Percentiles rank a stretch among this genome's conserved stretches.
Conservation (phyloP, 2,329 filamentous ascomycete genomes). For the Corynespora cassiicola region DNA sequence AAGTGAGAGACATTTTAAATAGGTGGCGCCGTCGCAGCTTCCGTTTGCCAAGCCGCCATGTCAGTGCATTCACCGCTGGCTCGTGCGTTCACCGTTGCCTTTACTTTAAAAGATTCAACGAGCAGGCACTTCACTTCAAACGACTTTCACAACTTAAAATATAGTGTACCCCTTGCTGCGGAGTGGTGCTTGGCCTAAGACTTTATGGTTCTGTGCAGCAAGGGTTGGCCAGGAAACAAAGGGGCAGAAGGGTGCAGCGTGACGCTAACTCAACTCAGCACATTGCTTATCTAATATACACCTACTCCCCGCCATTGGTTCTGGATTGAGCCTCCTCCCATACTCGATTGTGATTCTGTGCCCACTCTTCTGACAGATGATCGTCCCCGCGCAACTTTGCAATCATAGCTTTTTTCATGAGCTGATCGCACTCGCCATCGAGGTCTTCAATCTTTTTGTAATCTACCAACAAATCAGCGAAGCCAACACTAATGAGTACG, state of each 20-base stretch:
- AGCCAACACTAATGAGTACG: not conserved
- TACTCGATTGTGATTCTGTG: slow-evolving; percentile 41
- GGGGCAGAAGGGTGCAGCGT: too few relatives aligned
- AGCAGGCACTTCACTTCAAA: too few relatives aligned
- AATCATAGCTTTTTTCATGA: slow-evolving; percentile 82
- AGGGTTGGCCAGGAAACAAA: too few relatives aligned
- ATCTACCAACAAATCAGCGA: slow-evolving; percentile 43
- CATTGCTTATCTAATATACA: not conserved
- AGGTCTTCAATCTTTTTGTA: slow-evolving; percentile 73
- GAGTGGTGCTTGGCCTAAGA: too few relatives aligned
- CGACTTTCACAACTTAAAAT: too few relatives aligned
- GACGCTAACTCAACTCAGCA: too few relatives aligned
- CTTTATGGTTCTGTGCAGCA: too few relatives aligned
- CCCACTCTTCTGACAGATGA: slow-evolving; percentile 44
- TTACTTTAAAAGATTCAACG: not conserved
- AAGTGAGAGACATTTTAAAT: slow-evolving; percentile 6
- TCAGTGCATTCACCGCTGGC: slow-evolving; percentile 20
- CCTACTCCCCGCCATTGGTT: slow-evolving; percentile 14
- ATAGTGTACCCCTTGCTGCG: too few relatives aligned
- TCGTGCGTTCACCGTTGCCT: slow-evolving; percentile 18
- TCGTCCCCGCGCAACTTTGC: slow-evolving; percentile 67
- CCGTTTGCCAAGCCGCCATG: slow-evolving; percentile 3
- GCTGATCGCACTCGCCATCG: slow-evolving; percentile 75
- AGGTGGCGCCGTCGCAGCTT: slow-evolving; percentile 8
- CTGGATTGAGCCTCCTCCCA: slow-evolving; percentile 37